phyloP scores from a whole-genome alignment of 257 asterid genomes.

The Craterostigma plantagineum region DNA sequence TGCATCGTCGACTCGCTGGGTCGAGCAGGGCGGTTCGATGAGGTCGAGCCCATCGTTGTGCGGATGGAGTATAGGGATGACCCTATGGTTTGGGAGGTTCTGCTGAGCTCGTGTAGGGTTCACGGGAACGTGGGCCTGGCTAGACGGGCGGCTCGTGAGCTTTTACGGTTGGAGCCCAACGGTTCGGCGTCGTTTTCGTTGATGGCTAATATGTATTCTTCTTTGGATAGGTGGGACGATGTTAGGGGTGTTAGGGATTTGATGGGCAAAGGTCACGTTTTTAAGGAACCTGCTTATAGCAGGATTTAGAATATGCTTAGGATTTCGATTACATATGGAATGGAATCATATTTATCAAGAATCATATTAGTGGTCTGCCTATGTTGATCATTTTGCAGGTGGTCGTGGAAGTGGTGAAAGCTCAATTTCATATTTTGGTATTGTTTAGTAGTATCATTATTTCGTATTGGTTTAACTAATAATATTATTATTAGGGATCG shows the following conservation, averaged over 20 bases:
- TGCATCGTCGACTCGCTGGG: constrained; percentile 55
- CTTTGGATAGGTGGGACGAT: constrained; percentile 62
- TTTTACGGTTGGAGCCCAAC: constrained; percentile 25
- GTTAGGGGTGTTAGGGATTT: constrained; percentile 24
- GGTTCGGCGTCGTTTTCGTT: constrained; percentile 37
- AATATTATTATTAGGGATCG: too few species aligned
- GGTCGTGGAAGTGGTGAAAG: too few species aligned
- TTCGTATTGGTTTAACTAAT: too few species aligned
- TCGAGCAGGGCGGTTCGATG: constrained; percentile 47
- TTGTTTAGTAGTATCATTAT: too few species aligned
- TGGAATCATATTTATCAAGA: too few species aligned
- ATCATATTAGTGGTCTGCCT: too few species aligned
- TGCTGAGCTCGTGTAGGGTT: constrained; percentile 53
- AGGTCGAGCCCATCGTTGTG: constrained; percentile 35
- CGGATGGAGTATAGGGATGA: constrained; percentile 42
- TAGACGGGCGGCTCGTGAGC: constrained; percentile 53
- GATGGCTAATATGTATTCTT: constrained; percentile 47
- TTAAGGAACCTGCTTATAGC: constrained; percentile 52
- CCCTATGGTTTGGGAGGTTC: constrained; percentile 42
- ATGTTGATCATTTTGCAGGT: too few species aligned
- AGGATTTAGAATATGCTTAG: constrained; percentile 21
- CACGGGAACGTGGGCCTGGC: constrained; percentile 34
- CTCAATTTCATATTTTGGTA: too few species aligned
- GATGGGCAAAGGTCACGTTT: constrained; percentile 24
- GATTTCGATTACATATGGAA: too few species aligned